Evolutionary conservation across 495 filamentous ascomycete species (phyloP).

Genomic region (Margaritispora aquatica): DNA sequence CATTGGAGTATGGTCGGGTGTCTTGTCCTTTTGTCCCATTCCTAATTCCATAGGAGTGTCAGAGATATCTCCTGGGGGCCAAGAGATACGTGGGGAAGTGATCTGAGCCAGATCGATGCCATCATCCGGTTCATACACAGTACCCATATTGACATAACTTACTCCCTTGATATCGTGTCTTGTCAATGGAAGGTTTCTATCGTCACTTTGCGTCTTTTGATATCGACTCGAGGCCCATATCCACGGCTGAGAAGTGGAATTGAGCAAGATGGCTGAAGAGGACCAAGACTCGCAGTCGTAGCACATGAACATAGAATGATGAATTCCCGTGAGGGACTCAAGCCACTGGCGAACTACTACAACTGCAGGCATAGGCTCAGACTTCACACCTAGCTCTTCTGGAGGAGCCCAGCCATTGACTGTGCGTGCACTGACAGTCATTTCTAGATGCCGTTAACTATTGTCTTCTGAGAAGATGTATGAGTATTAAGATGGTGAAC

Average conservation of each 20-base stretch:
- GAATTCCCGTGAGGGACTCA: not conserved
- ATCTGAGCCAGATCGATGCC: conserved; percentile 32
- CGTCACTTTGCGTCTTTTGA: not conserved
- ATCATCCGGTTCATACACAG: conserved; percentile 46
- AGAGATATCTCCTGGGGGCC: not conserved
- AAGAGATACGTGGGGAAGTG: not conserved
- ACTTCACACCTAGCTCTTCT: not conserved
- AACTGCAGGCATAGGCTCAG: not conserved
- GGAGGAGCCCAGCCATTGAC: not conserved
- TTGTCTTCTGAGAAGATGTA: too few relatives aligned
- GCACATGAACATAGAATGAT: conserved; percentile 8
- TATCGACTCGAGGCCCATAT: conserved; percentile 7
- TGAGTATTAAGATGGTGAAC: too few relatives aligned
- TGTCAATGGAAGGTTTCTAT: not conserved
- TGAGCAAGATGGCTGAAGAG: not conserved
- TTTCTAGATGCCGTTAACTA: not conserved
- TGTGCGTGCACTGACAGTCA: conserved; percentile 1
- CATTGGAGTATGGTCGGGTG: too few relatives aligned
- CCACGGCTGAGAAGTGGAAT: not conserved
- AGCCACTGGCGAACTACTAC: conserved; percentile 5
- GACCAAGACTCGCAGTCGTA: conserved; percentile 10
- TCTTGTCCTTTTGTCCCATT: too few relatives aligned
- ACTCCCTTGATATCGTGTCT: not conserved
- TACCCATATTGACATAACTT: conserved; percentile 53
- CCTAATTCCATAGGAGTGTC: not conserved